Evolutionary conservation across 805 yeast species (phyloP).

Genomic region (Suhomyces faveliae): DNA sequence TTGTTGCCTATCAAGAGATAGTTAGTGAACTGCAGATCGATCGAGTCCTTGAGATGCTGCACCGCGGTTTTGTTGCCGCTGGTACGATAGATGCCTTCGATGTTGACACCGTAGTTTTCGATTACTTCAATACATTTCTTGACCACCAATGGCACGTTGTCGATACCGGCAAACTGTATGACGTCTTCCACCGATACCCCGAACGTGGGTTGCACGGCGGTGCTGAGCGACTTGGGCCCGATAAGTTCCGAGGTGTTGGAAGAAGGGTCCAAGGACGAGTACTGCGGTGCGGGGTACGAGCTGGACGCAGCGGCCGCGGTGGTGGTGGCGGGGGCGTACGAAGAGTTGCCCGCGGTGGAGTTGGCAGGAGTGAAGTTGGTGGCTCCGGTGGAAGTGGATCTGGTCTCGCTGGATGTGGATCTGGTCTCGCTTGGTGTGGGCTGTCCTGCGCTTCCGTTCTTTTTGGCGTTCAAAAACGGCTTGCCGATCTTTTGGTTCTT

Average conservation of each 20-base stretch:
- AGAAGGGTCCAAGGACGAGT: constrained; percentile 35
- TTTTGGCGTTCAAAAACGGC: constrained; percentile 30
- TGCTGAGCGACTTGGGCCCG: constrained; percentile 30
- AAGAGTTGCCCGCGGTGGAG: background rate
- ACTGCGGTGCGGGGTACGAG: background rate
- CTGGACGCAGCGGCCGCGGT: background rate
- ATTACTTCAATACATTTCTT: constrained; percentile 83
- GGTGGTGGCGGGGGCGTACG: background rate
- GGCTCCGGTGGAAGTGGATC: background rate
- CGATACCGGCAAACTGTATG: constrained; percentile 76
- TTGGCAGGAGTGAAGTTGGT: no score
- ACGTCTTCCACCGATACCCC: constrained; percentile 80
- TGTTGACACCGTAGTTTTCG: constrained; percentile 77
- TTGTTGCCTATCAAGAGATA: constrained; percentile 42
- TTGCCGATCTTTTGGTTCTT: constrained; percentile 29
- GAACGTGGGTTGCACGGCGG: constrained; percentile 52
- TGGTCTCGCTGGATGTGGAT: background rate
- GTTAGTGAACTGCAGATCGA: constrained; percentile 75
- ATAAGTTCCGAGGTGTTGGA: constrained; percentile 31
- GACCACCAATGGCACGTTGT: constrained; percentile 88
- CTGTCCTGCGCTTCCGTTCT: background rate
- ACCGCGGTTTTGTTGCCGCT: constrained; percentile 77
- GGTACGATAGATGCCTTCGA: constrained; percentile 88
- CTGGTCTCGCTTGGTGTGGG: background rate
- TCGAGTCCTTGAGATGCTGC: constrained; percentile 65